Evolutionary conservation across 2,329 filamentous ascomycete genomes (phyloP), one percentile per base, ranked within the genome.

Genomic region (Alternaria infectoria): DNA sequence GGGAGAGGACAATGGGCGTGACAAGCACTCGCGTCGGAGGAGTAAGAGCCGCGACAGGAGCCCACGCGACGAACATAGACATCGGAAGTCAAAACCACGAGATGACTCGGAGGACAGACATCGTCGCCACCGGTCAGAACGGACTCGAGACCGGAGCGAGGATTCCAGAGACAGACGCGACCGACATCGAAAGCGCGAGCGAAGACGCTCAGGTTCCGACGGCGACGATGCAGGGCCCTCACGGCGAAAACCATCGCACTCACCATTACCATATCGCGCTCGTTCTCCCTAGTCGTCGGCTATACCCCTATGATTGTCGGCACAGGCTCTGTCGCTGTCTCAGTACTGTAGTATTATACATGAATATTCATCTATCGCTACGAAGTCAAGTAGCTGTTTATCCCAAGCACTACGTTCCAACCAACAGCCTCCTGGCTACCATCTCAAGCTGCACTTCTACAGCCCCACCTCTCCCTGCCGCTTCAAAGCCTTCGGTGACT

Each of bases 191-290:
- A 64, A 65, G 30, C 66, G 64, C 4, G 63, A 59, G 15, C 60
- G 65, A 54, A 64, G 46, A 5, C 30, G 50, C 3, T 63, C 64
- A 13, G 28, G 19, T 11, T 67, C 67, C n/a, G 55, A 54, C n/a
- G 59, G 61, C 30, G 60, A 63, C 2, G 50, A 61, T 45, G 55
- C 32, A 28, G 64, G 30, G 49, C 69, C 17, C 26, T 59, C 56
- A 50, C 66, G 64, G 17, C 59, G 62, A 26, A 65, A 64, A 26
- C 55, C 50, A 9, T 67, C 68, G 25, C 66, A 62, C 19, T 70
- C 68, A 9, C 68, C 68, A 2, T 47, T 70, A 11, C 68, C 68
- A 15, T 70, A 70, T 58, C 68, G 68, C 12, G 68, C 68, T 54
- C 68, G 68, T 13, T 69, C 68, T 6, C 66, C 68, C 30, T 62